These are phyloP conservation scores for Macroventuria anomochaeta DNA, from an alignment of 2,329 filamentous ascomycete species.

Conservation along the genomic window DNA sequence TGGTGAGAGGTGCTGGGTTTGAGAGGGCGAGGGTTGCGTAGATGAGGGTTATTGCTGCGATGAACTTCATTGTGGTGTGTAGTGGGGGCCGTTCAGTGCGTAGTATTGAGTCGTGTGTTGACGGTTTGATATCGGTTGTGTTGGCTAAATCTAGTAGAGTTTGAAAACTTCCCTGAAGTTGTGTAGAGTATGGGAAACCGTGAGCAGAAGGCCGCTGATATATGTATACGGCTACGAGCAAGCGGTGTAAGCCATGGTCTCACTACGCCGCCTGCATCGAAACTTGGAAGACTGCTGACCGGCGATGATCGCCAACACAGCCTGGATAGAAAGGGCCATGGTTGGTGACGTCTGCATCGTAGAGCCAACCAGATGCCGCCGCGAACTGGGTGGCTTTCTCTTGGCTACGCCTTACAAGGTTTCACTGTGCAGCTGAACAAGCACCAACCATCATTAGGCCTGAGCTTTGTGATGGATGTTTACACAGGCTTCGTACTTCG, in stretches of 20 bases:
- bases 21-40: conserved; percentile 36
- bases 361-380: conserved; percentile 19
- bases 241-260: conserved; percentile 10
- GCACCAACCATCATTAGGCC: conserved; percentile 5
- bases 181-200: too few relatives aligned
- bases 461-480: background rate
- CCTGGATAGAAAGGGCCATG: conserved; percentile 18
- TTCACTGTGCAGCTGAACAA: conserved; percentile 6
- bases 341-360: conserved; percentile 18
- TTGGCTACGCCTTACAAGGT: conserved; percentile 22
- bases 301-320: conserved; percentile 25
- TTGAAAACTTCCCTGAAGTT: too few relatives aligned
- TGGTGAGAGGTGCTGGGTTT: conserved; percentile 32
- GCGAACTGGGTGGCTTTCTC: conserved; percentile 23
- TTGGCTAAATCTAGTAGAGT: too few relatives aligned
- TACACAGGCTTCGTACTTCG: conserved; percentile 4
- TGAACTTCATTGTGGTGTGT: conserved; percentile 34
- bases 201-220: background rate
- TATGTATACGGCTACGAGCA: background rate
- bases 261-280: conserved; percentile 2
- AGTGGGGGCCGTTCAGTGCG: too few relatives aligned
- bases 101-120: background rate
- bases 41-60: conserved; percentile 29
- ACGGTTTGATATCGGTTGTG: too few relatives aligned
- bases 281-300: conserved; percentile 18